Base-by-base conservation (phyloP, 495 filamentous ascomycete species). In the Penicillium lividum region DNA sequence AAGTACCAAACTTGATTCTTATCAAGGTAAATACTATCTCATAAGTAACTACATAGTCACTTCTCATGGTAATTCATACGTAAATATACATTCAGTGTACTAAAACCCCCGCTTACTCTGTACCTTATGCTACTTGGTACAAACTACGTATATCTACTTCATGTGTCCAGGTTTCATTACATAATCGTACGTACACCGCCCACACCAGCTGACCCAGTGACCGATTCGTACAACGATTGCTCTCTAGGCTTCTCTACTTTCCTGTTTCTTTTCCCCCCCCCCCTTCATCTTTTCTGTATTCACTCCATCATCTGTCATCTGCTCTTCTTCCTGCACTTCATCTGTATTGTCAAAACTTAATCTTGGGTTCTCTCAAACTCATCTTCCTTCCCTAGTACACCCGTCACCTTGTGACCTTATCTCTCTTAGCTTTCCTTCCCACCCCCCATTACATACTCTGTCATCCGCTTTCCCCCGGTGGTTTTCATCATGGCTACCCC, bases 401-500 rank as follows among this genome's bases (percentile, higher is more conserved):
- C 28, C 28, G 38, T 40, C 34, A 33, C 34, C 13, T 33, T 6
- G 31, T 51, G 53, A 48, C 38, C 18, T 38, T 54, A 60, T 52
- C 42, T 64, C 25, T 40, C 63, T 60, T 62, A 57, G 47, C 56
- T 50, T 62, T 48, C 55, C 49, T 53, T 51, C 56, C 38, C 52
- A 40, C 22, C 56, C 38, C 52, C 45, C 25, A 30, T 25, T 30
- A 56, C 54, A 43, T 56, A 53, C 52, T 54, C 51, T 61, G 29
- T 18, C 48, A 58, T 58, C 51, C 56, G 49, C 51, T 45, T 44
- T 54, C 47, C 47, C 45, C 53, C 51, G 38, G 34, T 30, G 27
- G 25, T 29, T 27, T 44, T 33, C 65, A 73, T 44, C 64, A 77
- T 76, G 73, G 63, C 75, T 25, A 65, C 71, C 34, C 59, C 69